These are phyloP conservation scores for Rhodotorula diobovata DNA, from an alignment of 768 basidiomycete genomes.

Conservation along the genomic window DNA sequence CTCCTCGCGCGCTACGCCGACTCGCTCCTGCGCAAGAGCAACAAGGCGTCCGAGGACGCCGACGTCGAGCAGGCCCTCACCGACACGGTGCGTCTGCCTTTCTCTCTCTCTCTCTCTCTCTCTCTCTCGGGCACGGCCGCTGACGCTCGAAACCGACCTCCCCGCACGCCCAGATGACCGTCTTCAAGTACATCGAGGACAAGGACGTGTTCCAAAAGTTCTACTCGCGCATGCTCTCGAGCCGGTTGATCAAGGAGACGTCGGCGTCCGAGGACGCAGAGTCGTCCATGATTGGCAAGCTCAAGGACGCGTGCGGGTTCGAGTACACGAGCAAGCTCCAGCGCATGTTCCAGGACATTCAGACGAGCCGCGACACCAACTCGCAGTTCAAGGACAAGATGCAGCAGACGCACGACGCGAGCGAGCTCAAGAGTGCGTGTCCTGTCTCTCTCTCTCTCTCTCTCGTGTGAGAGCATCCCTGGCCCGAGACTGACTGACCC, in stretches of 20 bases:
- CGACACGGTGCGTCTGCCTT: constrained; percentile 64
- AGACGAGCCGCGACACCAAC: constrained; percentile 87
- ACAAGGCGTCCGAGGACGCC: constrained; percentile 87
- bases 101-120: not conserved
- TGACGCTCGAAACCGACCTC: not conserved
- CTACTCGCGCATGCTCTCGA: constrained; percentile 89
- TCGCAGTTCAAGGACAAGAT: constrained; percentile 92
- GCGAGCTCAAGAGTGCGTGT: constrained; percentile 60
- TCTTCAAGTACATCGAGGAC: constrained; percentile 98
- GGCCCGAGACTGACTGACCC: constrained; percentile 13
- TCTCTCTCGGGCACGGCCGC: not conserved
- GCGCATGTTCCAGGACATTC: constrained; percentile 97
- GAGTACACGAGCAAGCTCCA: constrained; percentile 95
- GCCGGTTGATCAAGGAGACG: constrained; percentile 81
- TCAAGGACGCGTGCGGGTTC: constrained; percentile 94
- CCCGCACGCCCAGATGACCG: constrained; percentile 66
- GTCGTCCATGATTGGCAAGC: constrained; percentile 93
- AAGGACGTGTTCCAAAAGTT: constrained; percentile 98
- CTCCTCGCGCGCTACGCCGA: constrained; percentile 88
- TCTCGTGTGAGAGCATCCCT: too few species aligned
- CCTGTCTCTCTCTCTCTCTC: not conserved
- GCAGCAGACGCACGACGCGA: constrained; percentile 62
- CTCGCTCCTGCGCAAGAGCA: constrained; percentile 81
- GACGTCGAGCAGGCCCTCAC: constrained; percentile 84
- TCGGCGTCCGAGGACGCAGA: constrained; percentile 96